phyloP scores from a whole-genome alignment of 768 basidiomycete species.

The Boletus speciosus region DNA sequence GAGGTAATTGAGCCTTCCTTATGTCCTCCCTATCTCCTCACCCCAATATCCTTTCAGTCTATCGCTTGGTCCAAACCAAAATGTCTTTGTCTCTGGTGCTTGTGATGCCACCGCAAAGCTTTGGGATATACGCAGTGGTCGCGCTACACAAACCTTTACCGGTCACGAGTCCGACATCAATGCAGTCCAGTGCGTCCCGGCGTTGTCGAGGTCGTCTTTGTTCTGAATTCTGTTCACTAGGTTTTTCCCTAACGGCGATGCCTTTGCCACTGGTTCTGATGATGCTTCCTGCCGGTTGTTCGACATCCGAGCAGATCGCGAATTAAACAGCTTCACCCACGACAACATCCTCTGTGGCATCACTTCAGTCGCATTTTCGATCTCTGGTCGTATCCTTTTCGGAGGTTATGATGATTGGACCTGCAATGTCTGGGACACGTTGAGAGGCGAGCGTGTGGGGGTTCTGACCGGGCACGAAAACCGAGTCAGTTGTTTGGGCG shows the following conservation, averaged over 20 bases:
- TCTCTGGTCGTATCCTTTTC: constrained; percentile 94
- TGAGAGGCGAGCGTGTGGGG: constrained; percentile 97
- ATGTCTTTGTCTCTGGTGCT: constrained; percentile 96
- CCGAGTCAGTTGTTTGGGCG: constrained; percentile 93
- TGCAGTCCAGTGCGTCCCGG: constrained; percentile 82
- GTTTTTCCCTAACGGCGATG: constrained; percentile 99
- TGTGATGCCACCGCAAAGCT: constrained; percentile 98
- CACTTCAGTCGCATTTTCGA: constrained; percentile 98
- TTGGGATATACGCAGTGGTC: constrained; percentile 98
- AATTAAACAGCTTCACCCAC: constrained; percentile 94
- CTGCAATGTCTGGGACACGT: constrained; percentile 99
- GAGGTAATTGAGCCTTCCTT: constrained; percentile 58
- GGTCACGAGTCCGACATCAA: constrained; percentile 99
- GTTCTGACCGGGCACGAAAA: constrained; percentile 98
- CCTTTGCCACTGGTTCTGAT: constrained; percentile 97
- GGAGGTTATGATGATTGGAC: constrained; percentile 99
- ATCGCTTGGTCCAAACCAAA: constrained; percentile 91
- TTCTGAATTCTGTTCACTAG: constrained; percentile 39
- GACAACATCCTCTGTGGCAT: constrained; percentile 99
- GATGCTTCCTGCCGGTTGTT: constrained; percentile 98
- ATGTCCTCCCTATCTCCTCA: constrained; percentile 9
- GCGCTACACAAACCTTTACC: constrained; percentile 97
- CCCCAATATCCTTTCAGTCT: constrained; percentile 49
- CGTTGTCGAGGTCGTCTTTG: not conserved
- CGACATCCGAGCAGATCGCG: constrained; percentile 96